Percentiles rank a stretch among this genome's conserved stretches.
These are phyloP conservation scores for Pleurotus djamor DNA, from an alignment of 768 basidiomycete genomes.

Conservation along the genomic window DNA sequence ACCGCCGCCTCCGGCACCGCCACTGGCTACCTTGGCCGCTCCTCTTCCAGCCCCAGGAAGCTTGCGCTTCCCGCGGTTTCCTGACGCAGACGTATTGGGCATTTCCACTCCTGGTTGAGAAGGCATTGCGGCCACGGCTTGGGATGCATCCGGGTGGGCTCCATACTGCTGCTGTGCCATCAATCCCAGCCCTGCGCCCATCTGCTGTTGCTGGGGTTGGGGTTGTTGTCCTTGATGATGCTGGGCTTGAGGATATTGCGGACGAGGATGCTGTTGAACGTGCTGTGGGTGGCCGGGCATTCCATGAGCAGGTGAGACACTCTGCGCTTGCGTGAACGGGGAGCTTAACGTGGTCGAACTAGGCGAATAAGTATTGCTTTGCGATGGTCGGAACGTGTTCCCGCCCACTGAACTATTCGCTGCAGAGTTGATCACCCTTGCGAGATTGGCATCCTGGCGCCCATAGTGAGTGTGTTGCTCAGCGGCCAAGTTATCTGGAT, in stretches of 20 bases:
- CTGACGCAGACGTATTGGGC: background rate
- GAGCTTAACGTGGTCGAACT: conserved; percentile 1
- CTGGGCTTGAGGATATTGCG: background rate
- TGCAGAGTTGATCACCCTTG: background rate
- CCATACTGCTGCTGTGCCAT: background rate
- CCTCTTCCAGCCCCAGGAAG: background rate
- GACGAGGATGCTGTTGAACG: background rate
- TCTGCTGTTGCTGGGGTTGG: background rate
- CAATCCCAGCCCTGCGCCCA: background rate
- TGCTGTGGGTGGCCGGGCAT: background rate
- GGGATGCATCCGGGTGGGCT: background rate
- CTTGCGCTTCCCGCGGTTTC: background rate
- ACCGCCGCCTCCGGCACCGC: background rate
- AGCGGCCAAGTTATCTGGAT: background rate
- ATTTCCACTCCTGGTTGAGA: too few relatives aligned
- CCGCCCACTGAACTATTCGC: background rate
- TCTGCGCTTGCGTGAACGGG: conserved; percentile 2
- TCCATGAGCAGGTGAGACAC: conserved; percentile 3
- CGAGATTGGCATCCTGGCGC: background rate
- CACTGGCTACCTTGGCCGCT: background rate
- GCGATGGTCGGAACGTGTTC: background rate
- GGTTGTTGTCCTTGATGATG: background rate
- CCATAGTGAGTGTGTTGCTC: background rate
- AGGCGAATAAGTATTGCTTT: background rate
- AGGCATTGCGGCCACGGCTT: background rate